Base-by-base conservation (phyloP, 2,329 filamentous ascomycete species). In the Sordariomycetes sp. region DNA sequence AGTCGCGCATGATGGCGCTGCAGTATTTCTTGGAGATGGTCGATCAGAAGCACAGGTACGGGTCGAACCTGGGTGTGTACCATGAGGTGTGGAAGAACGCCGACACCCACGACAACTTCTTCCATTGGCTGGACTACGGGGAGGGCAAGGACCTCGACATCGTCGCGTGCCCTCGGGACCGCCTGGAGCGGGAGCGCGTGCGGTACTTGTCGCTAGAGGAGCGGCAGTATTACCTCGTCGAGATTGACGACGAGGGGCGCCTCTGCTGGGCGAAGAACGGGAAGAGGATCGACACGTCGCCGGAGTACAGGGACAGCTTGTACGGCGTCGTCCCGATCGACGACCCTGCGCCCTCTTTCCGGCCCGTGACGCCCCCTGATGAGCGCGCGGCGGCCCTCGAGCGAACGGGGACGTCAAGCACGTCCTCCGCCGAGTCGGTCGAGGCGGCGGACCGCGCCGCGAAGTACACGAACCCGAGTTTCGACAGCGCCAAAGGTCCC, bases 251-350 rank as follows among this genome's bases (percentile, higher is more conserved):
- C 0, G 77, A 88, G 42, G 91, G 91, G 0, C 78, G 85, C 5
- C 75, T 96, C n/a, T 84, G 87, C 60, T 96, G 90, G 89, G 88
- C 85, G 1, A 95, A 94, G 72, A 91, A 94, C 64, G 85, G 85
- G 1, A 74, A 82, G 57, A 77, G 82, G 8, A 89, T 96, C 62
- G 87, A 87, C 66, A 96, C 90, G 0, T 85, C 83, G 1, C 79
- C 80, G 58, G 74, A 83, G 15, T 95, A 80, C 72, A 89, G 84
- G 66, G 90, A 96, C 69, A 92, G 87, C 61, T 77, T 92, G 22
- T 77, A 88, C 52, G 90, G 86, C 2, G 84, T 89, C 55, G 85
- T 89, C 1, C 80, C 79, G 0, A 67, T 72, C 2, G 77, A 82
- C 51, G 84, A 87, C 61, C 69, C 77, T 0, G 80, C 81, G 1